A percentile compares a stretch with the other conserved stretches of the same genome.
Evolutionary conservation across 495 filamentous ascomycete genomes (phyloP).

Genomic region (Astrothelium subdiscretum): DNA sequence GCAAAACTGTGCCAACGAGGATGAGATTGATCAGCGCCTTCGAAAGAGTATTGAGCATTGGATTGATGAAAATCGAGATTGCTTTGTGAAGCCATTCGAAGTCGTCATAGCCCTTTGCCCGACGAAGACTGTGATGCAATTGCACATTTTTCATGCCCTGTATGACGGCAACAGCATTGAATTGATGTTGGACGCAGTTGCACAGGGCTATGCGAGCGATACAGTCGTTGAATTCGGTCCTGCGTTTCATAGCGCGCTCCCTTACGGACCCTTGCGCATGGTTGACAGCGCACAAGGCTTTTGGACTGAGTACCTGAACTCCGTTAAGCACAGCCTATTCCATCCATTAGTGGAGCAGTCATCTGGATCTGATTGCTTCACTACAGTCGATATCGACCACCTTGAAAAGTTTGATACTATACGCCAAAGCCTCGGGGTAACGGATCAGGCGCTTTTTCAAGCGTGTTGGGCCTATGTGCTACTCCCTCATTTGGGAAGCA

Average conservation of each 20-base stretch:
- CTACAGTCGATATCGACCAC: background rate
- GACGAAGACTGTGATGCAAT: slow-evolving; percentile 30
- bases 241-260: slow-evolving; percentile 40
- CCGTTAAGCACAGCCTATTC: background rate
- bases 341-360: background rate
- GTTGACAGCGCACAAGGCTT: slow-evolving; percentile 46
- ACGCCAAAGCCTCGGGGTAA: slow-evolving; percentile 49
- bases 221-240: slow-evolving; percentile 26
- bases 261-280: slow-evolving; percentile 45
- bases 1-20: slow-evolving; percentile 12
- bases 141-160: slow-evolving; percentile 73
- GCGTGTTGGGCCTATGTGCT: slow-evolving; percentile 54
- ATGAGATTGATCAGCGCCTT: slow-evolving; percentile 23
- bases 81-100: slow-evolving; percentile 31
- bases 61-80: slow-evolving; percentile 25
- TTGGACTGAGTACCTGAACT: slow-evolving; percentile 40
- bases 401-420: slow-evolving; percentile 14
- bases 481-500: slow-evolving; percentile 28
- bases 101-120: slow-evolving; percentile 31
- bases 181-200: slow-evolving; percentile 49
- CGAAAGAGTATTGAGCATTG: slow-evolving; percentile 30
- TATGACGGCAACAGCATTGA: slow-evolving; percentile 78
- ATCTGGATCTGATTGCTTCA: background rate
- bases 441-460: slow-evolving; percentile 63
- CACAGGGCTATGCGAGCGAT: slow-evolving; percentile 30